Base-by-base conservation (phyloP, 768 basidiomycete species). In the Hypholoma sublateritium region DNA sequence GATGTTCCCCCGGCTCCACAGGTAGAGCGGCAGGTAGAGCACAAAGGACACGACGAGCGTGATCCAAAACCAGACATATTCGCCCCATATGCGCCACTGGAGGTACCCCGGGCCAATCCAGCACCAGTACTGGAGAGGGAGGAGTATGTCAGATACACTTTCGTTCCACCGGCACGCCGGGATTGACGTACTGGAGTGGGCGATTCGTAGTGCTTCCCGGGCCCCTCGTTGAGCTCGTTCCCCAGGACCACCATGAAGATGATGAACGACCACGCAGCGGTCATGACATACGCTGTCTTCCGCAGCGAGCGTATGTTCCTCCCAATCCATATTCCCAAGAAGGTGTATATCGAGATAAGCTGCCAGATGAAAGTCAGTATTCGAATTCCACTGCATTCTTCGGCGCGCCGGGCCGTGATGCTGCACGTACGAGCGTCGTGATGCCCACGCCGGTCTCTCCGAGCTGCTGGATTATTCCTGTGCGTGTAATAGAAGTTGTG, bases 21-120 rank as follows among this genome's bases (percentile, higher is more conserved):
- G 65, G 61, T 69, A 77, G 14, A 77, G 67, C 0, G 71, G 68
- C 51, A 72, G 59, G 56, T 78, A 79, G 1, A 69, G 54, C 3
- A 72, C 16, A 19, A 69, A 51, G 5, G 76, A 76, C 42, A 72
- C 56, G 28, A 63, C 59, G 6, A 78, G 65, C 5, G 77, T 69
- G 35, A 75, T 43, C 79, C 79, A 79, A 39, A 79, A 67, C 79
- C 79, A 80, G 16, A 77, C 24, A 52, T 80, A 80, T 62, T 78
- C 77, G 1, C 74, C 77, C 45, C 57, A 70, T 14, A 78, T 66
- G n/a, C 72, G 68, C 56, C 72, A 67, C 2, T 58, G 57, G 1
- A 63, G 24, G 61, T 67, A 73, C 9, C 64, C 37, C 5, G 65
- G 43, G 35, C 71, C 67, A 52, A 80, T 73, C 77, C 77, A 79